Base-by-base conservation (phyloP, 441 rosid species). In the Geranium incanum region DNA sequence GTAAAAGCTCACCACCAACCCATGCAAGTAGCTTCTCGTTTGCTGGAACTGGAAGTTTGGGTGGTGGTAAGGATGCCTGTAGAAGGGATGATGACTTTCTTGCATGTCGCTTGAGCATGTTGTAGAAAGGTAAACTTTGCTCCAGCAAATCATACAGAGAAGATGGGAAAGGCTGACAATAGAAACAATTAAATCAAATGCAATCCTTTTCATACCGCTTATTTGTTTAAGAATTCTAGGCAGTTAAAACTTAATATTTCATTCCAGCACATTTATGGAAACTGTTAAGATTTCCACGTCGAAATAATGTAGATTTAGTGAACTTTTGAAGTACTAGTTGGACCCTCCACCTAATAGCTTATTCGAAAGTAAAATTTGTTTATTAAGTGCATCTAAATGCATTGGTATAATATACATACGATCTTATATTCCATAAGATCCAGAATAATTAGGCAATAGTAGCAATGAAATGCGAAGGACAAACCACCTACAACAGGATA, bases 1-100 rank as follows among this genome's bases (percentile, higher is more conserved):
- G 90, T 72, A 93, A 73, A 76, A 90, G 87, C 80, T 90, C 97
- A 74, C 86, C 95, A 69, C 93, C 98, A 74, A 93, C 89, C 98
- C 98, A 93, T 36, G 90, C 93, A 50, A 93, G 84, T 70, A 93
- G 81, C 79, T 88, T 87, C 68, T 82, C 85, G 67, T 90, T 93
- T 67, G 84, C 88, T 66, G 95, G 95, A 76, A 90, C 89, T 3
- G 97, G 95, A 81, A 93, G 85, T 77, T 83, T 84, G 8, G 92
- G 96, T 71, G 80, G 81, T 71, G 88, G 81, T 57, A 83, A 74
- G 7, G 84, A 81, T 69, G 78, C 75, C 74, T 80, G 84, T 73
- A 83, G 71, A 69, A 89, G 89, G 74, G 77, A 72, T 19, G 88
- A 74, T 38, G 79, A 74, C 62, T 9, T 78, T 79, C 73, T 84